These are phyloP conservation scores for Dentipellis sp. DNA, from an alignment of 768 basidiomycete genomes.

Conservation along the genomic window DNA sequence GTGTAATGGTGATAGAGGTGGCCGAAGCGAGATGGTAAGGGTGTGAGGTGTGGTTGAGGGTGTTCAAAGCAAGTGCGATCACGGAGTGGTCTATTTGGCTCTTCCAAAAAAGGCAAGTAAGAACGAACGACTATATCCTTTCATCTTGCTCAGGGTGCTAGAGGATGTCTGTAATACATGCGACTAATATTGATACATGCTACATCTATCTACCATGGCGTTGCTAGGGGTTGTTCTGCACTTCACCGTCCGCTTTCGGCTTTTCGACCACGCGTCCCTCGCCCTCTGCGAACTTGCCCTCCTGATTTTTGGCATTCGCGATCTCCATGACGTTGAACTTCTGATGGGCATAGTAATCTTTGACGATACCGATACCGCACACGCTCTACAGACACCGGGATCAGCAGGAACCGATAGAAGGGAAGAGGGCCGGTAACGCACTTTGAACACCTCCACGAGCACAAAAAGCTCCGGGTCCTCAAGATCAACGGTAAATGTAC, in stretches of 20 bases:
- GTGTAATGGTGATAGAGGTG: too few species aligned
- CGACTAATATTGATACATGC: too few species aligned
- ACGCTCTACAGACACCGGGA: conserved; percentile 39
- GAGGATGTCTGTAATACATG: background rate
- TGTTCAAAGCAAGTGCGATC: too few species aligned
- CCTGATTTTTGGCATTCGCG: conserved; percentile 34
- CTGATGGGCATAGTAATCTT: conserved; percentile 58
- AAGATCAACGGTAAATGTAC: conserved; percentile 58
- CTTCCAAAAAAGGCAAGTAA: background rate
- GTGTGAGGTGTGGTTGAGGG: too few species aligned
- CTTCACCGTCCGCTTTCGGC: background rate
- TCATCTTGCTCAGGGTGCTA: background rate
- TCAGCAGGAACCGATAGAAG: background rate
- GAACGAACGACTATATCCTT: background rate
- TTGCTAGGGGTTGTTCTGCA: too few species aligned
- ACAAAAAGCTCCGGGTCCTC: conserved; percentile 64
- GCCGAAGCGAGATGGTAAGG: too few species aligned
- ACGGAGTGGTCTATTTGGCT: too few species aligned
- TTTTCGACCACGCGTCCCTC: conserved; percentile 20
- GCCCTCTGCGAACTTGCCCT: conserved; percentile 24
- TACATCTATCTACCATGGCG: too few species aligned
- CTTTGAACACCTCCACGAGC: conserved; percentile 80
- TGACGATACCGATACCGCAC: conserved; percentile 67
- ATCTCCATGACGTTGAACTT: conserved; percentile 79
- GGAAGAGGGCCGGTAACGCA: conserved; percentile 17